Conservation (phyloP, 2,329 filamentous ascomycete species). For the Karstenula rhodostoma region DNA sequence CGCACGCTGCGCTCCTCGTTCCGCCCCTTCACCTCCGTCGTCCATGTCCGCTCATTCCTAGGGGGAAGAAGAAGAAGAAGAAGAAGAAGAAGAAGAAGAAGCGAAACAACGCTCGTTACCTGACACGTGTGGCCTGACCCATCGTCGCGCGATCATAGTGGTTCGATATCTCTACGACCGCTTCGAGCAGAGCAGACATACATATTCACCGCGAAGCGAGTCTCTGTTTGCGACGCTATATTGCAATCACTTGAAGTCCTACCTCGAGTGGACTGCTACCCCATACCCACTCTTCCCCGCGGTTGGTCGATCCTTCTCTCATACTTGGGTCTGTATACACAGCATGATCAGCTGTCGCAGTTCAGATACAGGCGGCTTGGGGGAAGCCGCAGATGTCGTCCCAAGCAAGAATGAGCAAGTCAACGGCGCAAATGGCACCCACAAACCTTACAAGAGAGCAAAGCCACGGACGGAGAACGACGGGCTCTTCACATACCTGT, state of each 20-base stretch:
- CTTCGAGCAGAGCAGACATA: background rate
- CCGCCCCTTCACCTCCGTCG: background rate
- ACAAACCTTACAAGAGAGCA: slow-evolving; percentile 24
- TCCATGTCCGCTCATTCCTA: slow-evolving; percentile 16
- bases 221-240: background rate
- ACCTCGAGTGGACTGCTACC: background rate
- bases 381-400: slow-evolving; percentile 7
- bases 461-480: slow-evolving; percentile 68
- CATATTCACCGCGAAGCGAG: background rate
- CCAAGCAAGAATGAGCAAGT: slow-evolving; percentile 18
- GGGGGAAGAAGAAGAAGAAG: background rate
- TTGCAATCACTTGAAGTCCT: background rate
- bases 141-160: background rate
- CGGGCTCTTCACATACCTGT: slow-evolving; percentile 66
- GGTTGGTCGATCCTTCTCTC: background rate
- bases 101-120: slow-evolving; percentile 17
- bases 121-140: background rate
- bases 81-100: background rate
- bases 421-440: slow-evolving; percentile 19
- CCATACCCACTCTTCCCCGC: background rate
- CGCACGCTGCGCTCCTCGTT: background rate
- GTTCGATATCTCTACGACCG: background rate
- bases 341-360: slow-evolving; percentile 18
- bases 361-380: slow-evolving; percentile 10
- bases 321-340: background rate